A percentile compares a stretch with the other conserved stretches of the same genome.
Conservation (phyloP, 2,329 filamentous ascomycete genomes). For the Diaporthe australafricana region DNA sequence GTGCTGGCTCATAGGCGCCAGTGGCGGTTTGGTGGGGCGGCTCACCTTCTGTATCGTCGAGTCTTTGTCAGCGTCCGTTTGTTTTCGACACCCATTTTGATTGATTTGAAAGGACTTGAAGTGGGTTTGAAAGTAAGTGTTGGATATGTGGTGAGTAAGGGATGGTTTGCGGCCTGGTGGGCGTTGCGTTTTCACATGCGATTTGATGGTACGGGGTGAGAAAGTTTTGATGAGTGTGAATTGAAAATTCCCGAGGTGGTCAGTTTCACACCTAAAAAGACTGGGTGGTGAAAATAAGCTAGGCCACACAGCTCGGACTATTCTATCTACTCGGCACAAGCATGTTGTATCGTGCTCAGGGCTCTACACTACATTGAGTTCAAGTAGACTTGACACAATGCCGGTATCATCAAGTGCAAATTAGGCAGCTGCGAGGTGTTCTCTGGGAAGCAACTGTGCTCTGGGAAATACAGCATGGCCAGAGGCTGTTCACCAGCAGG, state of each 20-base stretch:
- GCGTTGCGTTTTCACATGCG: slow-evolving; percentile 34
- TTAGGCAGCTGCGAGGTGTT: neutral
- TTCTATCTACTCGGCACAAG: neutral
- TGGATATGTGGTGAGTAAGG: neutral
- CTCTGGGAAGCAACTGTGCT: neutral
- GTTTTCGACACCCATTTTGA: slow-evolving; percentile 75
- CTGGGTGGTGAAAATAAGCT: slow-evolving; percentile 14
- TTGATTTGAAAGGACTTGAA: neutral
- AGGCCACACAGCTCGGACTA: neutral
- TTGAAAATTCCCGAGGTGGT: neutral
- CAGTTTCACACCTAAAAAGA: slow-evolving; percentile 2
- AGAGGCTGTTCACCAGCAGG: neutral
- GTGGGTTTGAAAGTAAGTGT: neutral
- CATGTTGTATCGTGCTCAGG: neutral
- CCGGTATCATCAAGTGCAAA: neutral
- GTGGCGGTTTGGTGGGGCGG: slow-evolving; percentile 20
- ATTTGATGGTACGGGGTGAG: slow-evolving; percentile 14
- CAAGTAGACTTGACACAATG: neutral
- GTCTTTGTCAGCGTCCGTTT: slow-evolving; percentile 80
- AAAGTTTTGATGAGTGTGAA: slow-evolving; percentile 33
- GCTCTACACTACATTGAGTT: neutral
- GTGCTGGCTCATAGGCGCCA: slow-evolving; percentile 17
- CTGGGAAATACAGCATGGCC: neutral
- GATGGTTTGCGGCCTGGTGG: neutral
- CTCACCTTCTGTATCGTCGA: slow-evolving; percentile 75